These are phyloP conservation scores for Crithidia brevicula DNA, from an alignment of 208 protist genomes.

Conservation along the genomic window DNA sequence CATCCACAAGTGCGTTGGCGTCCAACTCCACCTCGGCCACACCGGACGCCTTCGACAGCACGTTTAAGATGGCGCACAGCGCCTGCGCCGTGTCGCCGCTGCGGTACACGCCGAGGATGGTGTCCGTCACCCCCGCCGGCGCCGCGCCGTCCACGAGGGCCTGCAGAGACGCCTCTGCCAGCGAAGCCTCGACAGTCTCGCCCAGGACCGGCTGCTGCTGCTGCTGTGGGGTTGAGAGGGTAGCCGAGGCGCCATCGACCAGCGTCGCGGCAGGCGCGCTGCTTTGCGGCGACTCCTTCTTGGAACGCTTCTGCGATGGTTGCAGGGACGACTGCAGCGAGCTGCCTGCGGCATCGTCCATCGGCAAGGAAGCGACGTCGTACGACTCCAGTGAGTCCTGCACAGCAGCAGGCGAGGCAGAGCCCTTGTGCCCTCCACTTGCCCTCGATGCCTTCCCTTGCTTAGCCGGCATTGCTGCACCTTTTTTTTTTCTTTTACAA, in stretches of 20 bases:
- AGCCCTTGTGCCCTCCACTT: not conserved
- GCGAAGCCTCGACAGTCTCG: constrained; percentile 36
- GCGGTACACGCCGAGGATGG: constrained; percentile 63
- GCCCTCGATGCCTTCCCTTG: not conserved
- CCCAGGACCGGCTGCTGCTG: constrained; percentile 16
- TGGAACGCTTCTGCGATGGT: constrained; percentile 19
- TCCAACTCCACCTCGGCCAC: constrained; percentile 77
- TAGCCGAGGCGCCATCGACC: not conserved
- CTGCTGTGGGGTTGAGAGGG: not conserved
- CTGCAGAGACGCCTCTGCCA: constrained; percentile 53
- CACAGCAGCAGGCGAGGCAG: not conserved
- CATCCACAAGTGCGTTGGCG: constrained; percentile 53
- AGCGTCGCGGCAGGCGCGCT: constrained; percentile 1
- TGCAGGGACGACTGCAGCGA: not conserved
- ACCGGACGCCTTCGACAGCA: constrained; percentile 77
- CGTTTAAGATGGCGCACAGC: constrained; percentile 77
- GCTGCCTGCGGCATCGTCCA: constrained; percentile 26
- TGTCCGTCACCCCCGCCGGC: constrained; percentile 33
- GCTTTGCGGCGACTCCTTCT: constrained; percentile 18
- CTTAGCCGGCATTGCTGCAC: not conserved
- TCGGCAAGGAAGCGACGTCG: constrained; percentile 32
- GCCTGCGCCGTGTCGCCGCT: constrained; percentile 36
- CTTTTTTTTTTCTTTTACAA: not conserved
- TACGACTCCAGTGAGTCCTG: constrained; percentile 8
- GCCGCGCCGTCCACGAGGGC: constrained; percentile 50